Evolutionary conservation across 164 flowering plant genomes (phyloP).

Genomic region (Umbilicus rupestris): DNA sequence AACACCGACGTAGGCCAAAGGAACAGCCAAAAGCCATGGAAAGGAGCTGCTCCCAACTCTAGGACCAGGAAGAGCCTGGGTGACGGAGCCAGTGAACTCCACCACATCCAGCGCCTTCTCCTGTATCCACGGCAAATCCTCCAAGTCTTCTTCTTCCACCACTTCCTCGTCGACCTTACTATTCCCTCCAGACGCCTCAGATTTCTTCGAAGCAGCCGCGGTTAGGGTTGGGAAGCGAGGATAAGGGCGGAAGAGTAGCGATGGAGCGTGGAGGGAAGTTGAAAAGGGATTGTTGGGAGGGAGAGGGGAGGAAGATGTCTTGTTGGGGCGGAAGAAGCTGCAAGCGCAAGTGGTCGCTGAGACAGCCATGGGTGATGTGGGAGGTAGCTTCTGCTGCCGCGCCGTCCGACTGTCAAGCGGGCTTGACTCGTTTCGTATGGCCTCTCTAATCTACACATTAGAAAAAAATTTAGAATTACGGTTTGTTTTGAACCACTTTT

Average conservation of each 20-base stretch:
- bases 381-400: neutral
- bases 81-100: conserved; percentile 85
- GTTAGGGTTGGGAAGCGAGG: neutral
- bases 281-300: too few species aligned
- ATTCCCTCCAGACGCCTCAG: neutral
- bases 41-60: conserved; percentile 66
- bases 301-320: neutral
- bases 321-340: neutral
- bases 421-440: too few species aligned
- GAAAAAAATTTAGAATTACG: too few species aligned
- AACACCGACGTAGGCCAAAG: conserved; percentile 59
- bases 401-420: neutral
- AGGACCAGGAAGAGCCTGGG: conserved; percentile 89
- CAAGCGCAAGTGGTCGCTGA: neutral
- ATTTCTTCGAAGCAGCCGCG: neutral
- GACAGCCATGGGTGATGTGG: neutral
- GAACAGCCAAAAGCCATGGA: conserved; percentile 85
- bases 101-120: conserved; percentile 89
- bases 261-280: neutral
- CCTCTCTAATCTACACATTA: too few species aligned
- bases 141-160: conserved; percentile 62
- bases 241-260: neutral
- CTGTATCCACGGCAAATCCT: conserved; percentile 88
- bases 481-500: too few species aligned
- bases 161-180: conserved; percentile 16